Conservation (phyloP, 768 basidiomycete genomes). For the Leccinum arenicola region DNA sequence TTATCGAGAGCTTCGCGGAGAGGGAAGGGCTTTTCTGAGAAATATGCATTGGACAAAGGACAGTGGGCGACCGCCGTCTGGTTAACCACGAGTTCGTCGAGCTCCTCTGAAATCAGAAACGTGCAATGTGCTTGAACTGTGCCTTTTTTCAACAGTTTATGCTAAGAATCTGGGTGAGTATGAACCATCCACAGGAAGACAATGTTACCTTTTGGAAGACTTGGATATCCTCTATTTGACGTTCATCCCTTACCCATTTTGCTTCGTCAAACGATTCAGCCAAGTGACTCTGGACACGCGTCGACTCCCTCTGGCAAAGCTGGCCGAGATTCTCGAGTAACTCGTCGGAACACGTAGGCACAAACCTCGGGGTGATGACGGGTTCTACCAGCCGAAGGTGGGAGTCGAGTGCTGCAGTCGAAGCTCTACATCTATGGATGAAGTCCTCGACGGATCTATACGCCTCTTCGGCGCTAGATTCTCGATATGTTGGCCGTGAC, state of each 20-base stretch:
- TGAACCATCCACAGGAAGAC: neutral
- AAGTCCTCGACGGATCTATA: slow-evolving; percentile 55
- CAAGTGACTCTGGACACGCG: slow-evolving; percentile 77
- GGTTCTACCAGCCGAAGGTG: slow-evolving; percentile 65
- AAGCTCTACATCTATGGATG: slow-evolving; percentile 44
- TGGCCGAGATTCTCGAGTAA: slow-evolving; percentile 61
- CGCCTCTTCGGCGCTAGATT: slow-evolving; percentile 50
- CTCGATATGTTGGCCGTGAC: slow-evolving; percentile 66
- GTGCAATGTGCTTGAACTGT: slow-evolving; percentile 91
- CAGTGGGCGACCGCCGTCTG: slow-evolving; percentile 80
- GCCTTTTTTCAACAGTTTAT: slow-evolving; percentile 54
- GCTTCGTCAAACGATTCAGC: slow-evolving; percentile 79
- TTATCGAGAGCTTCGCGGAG: slow-evolving; percentile 66
- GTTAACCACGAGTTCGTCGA: slow-evolving; percentile 45
- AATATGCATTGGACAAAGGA: slow-evolving; percentile 86
- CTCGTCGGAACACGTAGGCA: slow-evolving; percentile 81
- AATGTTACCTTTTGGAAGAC: slow-evolving; percentile 63
- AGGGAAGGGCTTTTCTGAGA: slow-evolving; percentile 68
- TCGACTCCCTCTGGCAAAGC: slow-evolving; percentile 43
- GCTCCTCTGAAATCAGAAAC: slow-evolving; percentile 53
- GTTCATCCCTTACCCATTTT: slow-evolving; percentile 61
- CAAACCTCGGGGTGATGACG: slow-evolving; percentile 85
- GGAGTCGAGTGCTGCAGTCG: slow-evolving; percentile 38
- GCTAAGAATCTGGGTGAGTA: slow-evolving; percentile 37
- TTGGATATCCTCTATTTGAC: slow-evolving; percentile 67